phyloP scores from a whole-genome alignment of 1,284 basidiomycete species.

The Amylostereum areolatum region DNA sequence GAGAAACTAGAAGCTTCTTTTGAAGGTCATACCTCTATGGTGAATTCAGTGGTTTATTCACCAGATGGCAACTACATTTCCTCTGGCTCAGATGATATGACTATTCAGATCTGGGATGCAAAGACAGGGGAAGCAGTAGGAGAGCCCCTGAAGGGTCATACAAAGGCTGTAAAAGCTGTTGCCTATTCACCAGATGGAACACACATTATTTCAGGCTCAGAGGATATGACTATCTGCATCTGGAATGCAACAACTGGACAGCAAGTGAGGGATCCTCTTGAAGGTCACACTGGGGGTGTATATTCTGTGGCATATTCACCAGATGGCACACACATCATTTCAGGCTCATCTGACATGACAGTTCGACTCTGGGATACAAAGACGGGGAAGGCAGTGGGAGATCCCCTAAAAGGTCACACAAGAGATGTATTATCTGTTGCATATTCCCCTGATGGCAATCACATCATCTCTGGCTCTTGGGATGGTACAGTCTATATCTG shows the following conservation, averaged over 20 bases:
- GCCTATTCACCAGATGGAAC: slow-evolving; percentile 22
- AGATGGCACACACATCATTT: slow-evolving; percentile 7
- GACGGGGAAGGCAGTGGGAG: neutral
- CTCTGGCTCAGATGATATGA: neutral
- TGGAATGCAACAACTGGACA: slow-evolving; percentile 13
- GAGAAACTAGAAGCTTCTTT: neutral
- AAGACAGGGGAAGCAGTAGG: neutral
- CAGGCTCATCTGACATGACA: slow-evolving; percentile 5
- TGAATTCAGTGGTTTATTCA: neutral
- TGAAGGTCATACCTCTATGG: neutral
- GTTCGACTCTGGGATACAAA: slow-evolving; percentile 7
- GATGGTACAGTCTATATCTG: neutral
- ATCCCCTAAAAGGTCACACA: neutral
- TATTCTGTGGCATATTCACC: slow-evolving; percentile 4
- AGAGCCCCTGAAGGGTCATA: neutral
- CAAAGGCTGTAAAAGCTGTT: slow-evolving; percentile 11
- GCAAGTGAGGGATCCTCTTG: neutral
- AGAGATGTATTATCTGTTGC: neutral
- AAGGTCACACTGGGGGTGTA: slow-evolving; percentile 4
- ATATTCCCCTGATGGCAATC: neutral
- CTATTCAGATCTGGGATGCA: neutral
- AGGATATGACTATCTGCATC: slow-evolving; percentile 23
- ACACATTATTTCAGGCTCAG: slow-evolving; percentile 21
- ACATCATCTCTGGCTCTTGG: neutral
- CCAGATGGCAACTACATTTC: neutral